Conservation (phyloP, 352 stramenopile species). For the Phytophthora sp. region DNA sequence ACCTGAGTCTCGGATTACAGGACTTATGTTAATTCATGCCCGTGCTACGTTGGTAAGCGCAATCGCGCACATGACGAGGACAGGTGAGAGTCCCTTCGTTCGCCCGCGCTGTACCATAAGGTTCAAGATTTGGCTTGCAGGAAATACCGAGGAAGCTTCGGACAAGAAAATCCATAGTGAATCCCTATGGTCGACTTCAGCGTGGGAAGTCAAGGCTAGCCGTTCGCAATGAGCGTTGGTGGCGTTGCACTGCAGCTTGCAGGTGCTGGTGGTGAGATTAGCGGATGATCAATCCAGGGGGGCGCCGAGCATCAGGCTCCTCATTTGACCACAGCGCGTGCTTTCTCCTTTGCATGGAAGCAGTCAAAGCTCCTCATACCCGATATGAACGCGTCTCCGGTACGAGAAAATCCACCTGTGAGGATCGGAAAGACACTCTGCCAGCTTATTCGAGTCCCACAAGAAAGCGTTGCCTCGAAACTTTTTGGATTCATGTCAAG, state of each 20-base stretch:
- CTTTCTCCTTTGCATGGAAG: neutral
- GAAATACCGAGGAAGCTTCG: neutral
- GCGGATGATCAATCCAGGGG: slow-evolving; percentile 28
- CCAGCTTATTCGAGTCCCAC: no score
- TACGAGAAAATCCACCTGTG: slow-evolving; percentile 19
- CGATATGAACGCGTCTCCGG: slow-evolving; percentile 7
- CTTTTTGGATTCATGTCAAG: no score
- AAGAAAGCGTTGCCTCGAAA: no score
- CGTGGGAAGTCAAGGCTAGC: neutral
- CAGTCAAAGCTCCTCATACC: neutral
- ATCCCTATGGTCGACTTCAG: slow-evolving; percentile 3
- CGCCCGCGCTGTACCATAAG: no score
- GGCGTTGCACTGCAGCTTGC: neutral
- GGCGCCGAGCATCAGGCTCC: neutral
- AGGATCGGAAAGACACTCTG: slow-evolving; percentile 2
- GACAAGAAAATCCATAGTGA: slow-evolving; percentile 30
- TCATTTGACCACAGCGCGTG: slow-evolving; percentile 21
- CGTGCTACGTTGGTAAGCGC: no score
- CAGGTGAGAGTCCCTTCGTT: no score
- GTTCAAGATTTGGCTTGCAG: neutral
- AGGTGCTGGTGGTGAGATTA: slow-evolving; percentile 6
- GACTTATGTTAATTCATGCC: no score
- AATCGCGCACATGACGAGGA: no score
- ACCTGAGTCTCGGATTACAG: no score
- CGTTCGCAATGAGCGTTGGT: slow-evolving; percentile 9